Evolutionary conservation across 768 basidiomycete species (phyloP).

Genomic region (Pholiota molesta): DNA sequence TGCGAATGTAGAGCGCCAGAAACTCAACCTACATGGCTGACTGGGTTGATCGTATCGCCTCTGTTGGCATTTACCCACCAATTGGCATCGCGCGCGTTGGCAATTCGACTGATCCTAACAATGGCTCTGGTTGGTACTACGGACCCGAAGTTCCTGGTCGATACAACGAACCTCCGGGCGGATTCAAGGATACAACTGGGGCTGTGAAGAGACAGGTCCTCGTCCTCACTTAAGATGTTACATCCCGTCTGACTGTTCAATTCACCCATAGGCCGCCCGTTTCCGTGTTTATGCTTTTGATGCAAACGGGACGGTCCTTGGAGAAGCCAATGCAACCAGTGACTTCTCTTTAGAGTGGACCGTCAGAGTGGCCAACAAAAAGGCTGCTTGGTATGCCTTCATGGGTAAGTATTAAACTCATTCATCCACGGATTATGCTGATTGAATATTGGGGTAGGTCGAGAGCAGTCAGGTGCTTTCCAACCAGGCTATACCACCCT

Average conservation of each 20-base stretch:
- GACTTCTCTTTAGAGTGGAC: slow-evolving; percentile 30
- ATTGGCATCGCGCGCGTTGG: slow-evolving; percentile 38
- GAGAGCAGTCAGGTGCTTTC: slow-evolving; percentile 16
- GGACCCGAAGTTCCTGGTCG: slow-evolving; percentile 32
- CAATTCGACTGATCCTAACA: slow-evolving; percentile 22
- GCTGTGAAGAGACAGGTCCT: slow-evolving; percentile 33
- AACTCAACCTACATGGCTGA: background rate
- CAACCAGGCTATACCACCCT: slow-evolving; percentile 18
- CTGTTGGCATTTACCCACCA: slow-evolving; percentile 31
- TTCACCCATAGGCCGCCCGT: slow-evolving; percentile 27
- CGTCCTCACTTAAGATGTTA: background rate
- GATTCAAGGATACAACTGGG: slow-evolving; percentile 16
- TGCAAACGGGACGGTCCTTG: slow-evolving; percentile 24
- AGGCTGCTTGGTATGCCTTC: slow-evolving; percentile 25
- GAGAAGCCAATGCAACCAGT: slow-evolving; percentile 28
- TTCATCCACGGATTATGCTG: background rate
- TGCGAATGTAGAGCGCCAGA: background rate
- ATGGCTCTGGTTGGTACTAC: slow-evolving; percentile 20
- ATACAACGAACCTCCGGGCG: slow-evolving; percentile 18
- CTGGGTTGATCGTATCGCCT: slow-evolving; percentile 7
- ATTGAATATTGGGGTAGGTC: background rate
- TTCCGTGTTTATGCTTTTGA: slow-evolving; percentile 36
- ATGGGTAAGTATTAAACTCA: slow-evolving; percentile 10
- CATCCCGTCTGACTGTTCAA: background rate
- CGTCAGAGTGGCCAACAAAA: slow-evolving; percentile 37